Percentiles rank a stretch among this genome's conserved stretches.
phyloP scores from a whole-genome alignment of 108 stramenopile species.

The Nitzschia sp. region DNA sequence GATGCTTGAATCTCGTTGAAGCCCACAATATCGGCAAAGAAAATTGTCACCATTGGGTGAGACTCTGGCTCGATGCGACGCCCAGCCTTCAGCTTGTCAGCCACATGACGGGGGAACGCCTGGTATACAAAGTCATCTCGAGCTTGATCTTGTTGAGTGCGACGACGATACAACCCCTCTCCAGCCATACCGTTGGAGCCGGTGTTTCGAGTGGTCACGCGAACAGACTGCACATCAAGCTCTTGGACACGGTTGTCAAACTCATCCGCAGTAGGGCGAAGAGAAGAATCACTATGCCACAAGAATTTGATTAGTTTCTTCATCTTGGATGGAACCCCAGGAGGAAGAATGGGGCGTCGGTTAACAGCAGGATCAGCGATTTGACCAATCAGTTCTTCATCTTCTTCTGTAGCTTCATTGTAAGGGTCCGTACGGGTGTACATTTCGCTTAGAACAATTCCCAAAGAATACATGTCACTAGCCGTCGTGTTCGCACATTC shows the following conservation, averaged over 20 bases:
- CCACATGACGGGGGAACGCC: slow-evolving; percentile 55
- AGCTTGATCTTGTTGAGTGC: neutral
- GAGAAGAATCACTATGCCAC: slow-evolving; percentile 7
- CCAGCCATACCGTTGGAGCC: neutral
- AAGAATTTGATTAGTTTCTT: slow-evolving; percentile 21
- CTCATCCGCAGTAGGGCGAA: slow-evolving; percentile 22
- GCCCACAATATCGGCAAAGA: slow-evolving; percentile 61
- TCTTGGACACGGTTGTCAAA: slow-evolving; percentile 9
- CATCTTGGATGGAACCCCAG: slow-evolving; percentile 17
- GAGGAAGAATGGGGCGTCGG: slow-evolving; percentile 17
- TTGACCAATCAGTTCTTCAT: slow-evolving; percentile 4
- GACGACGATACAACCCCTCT: neutral
- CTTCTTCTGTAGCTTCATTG: slow-evolving; percentile 24
- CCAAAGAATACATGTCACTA: slow-evolving; percentile 58
- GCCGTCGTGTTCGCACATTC: slow-evolving; percentile 42
- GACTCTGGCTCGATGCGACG: slow-evolving; percentile 37
- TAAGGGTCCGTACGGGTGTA: slow-evolving; percentile 52
- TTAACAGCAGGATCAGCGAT: slow-evolving; percentile 9
- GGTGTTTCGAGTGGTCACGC: neutral
- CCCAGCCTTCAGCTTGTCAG: slow-evolving; percentile 44
- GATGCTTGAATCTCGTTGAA: slow-evolving; percentile 45
- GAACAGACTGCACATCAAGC: neutral
- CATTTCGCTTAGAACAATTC: slow-evolving; percentile 55
- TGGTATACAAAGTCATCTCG: slow-evolving; percentile 4
- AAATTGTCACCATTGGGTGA: slow-evolving; percentile 30